Conservation (phyloP, 1,139 yeast species). For the Hansenula sp. region DNA sequence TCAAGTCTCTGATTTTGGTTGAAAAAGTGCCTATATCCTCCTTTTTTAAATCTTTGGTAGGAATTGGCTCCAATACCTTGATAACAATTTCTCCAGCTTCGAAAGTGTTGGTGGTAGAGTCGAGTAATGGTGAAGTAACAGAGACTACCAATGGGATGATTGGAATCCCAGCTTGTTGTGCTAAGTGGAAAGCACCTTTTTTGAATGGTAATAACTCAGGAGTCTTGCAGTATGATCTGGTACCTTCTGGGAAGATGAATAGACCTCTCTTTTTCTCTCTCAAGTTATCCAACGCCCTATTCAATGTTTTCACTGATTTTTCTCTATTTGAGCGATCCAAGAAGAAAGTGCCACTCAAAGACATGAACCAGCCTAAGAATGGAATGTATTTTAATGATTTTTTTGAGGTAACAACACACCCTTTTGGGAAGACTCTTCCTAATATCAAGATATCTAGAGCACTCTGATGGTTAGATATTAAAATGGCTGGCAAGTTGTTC, state of each 20-base stretch:
- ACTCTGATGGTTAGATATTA: conserved; percentile 88
- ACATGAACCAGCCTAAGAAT: conserved; percentile 96
- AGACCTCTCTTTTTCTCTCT: conserved; percentile 62
- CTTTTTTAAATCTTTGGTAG: conserved; percentile 49
- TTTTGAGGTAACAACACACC: conserved; percentile 92
- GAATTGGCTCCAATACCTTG: conserved; percentile 65
- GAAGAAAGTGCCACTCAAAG: conserved; percentile 85
- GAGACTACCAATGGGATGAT: conserved; percentile 83
- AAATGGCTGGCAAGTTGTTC: conserved; percentile 66
- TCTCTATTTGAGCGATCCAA: conserved; percentile 79
- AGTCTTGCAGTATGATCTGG: conserved; percentile 71
- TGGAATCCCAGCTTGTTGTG: conserved; percentile 88
- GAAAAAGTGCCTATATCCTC: conserved; percentile 57
- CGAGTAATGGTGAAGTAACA: conserved; percentile 75
- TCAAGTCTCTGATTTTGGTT: conserved; percentile 33
- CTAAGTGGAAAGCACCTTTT: conserved; percentile 97
- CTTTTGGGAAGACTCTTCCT: conserved; percentile 82
- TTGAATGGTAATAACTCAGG: conserved; percentile 82
- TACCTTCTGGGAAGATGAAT: conserved; percentile 93
- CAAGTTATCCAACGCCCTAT: conserved; percentile 60
- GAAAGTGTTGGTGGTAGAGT: conserved; percentile 52
- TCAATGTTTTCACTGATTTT: conserved; percentile 72
- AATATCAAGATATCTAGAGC: conserved; percentile 78
- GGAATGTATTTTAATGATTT: conserved; percentile 81
- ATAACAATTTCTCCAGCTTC: conserved; percentile 63